These are phyloP conservation scores for Serendipita sp. DNA, from an alignment of 768 basidiomycete genomes.

Conservation along the genomic window DNA sequence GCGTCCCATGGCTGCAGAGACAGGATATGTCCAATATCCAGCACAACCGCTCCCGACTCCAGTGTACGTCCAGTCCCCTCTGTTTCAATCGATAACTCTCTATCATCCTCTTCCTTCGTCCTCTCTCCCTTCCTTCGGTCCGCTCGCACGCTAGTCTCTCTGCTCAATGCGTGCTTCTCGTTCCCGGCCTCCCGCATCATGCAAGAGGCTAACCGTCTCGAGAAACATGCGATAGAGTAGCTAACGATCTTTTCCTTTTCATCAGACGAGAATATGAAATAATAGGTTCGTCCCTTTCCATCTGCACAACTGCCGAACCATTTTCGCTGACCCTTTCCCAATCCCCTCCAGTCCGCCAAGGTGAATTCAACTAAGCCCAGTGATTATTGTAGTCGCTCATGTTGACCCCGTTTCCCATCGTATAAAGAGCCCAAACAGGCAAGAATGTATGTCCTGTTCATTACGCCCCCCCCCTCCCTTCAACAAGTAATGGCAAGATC, in stretches of 20 bases:
- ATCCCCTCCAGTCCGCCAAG: not conserved
- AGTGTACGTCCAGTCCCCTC: too few species aligned
- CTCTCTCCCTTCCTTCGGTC: conserved; percentile 11
- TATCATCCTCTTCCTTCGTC: conserved; percentile 9
- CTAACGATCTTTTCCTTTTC: too few species aligned
- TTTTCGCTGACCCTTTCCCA: too few species aligned
- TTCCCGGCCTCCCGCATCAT: not conserved
- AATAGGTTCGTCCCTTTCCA: too few species aligned
- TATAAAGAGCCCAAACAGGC: conserved; percentile 65
- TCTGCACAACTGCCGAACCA: too few species aligned
- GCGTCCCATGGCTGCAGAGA: not conserved
- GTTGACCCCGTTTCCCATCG: conserved; percentile 35
- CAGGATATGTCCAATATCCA: conserved; percentile 8
- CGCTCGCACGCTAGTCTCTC: not conserved
- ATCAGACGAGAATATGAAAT: too few species aligned
- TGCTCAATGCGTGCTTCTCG: conserved; percentile 11
- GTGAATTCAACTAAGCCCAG: not conserved
- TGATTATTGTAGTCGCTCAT: conserved; percentile 1
- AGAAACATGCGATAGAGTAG: too few species aligned
- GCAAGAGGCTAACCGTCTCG: too few species aligned
- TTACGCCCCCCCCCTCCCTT: not conserved
- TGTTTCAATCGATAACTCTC: not conserved
- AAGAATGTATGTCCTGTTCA: conserved; percentile 17
- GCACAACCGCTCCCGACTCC: too few species aligned
- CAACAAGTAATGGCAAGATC: conserved; percentile 17